These are phyloP conservation scores for Ottelia alismoides DNA, from an alignment of 106 monocot species.

Conservation along the genomic window DNA sequence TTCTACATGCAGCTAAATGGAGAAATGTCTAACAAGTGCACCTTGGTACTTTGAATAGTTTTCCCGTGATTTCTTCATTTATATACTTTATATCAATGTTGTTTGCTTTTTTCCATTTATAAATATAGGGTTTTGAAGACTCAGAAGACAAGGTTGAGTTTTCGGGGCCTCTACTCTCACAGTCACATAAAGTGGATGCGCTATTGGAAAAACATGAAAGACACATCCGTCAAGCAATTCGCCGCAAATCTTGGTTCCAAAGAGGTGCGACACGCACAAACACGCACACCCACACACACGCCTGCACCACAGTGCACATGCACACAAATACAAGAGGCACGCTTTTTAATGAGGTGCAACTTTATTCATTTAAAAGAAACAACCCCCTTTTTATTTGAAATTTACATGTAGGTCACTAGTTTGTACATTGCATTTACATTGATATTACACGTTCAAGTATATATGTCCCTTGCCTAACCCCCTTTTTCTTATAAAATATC, in stretches of 20 bases:
- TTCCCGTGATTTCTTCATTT: background rate
- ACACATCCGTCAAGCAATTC: slow-evolving; percentile 37
- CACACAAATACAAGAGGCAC: too few species aligned
- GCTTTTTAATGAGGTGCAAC: too few species aligned
- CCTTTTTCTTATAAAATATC: background rate
- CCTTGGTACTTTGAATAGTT: slow-evolving; percentile 21
- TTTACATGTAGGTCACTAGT: too few species aligned
- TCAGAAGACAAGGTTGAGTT: slow-evolving; percentile 35
- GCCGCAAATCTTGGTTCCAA: slow-evolving; percentile 34
- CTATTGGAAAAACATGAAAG: slow-evolving; percentile 47
- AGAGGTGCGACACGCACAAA: slow-evolving; percentile 53
- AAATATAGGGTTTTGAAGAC: slow-evolving; percentile 21
- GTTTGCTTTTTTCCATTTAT: background rate
- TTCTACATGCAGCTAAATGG: slow-evolving; percentile 12
- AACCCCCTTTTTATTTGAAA: too few species aligned
- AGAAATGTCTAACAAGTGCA: slow-evolving; percentile 18
- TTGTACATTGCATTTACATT: too few species aligned
- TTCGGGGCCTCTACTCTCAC: slow-evolving; percentile 47
- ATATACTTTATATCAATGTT: background rate
- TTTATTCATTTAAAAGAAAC: too few species aligned
- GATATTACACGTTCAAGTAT: too few species aligned
- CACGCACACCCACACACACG: too few species aligned
- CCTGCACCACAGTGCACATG: too few species aligned
- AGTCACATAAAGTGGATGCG: slow-evolving; percentile 45
- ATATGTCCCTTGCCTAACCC: too few species aligned